Evolutionary conservation across 2,329 filamentous ascomycete genomes (phyloP), one percentile per base, ranked within the genome.

Genomic region (Cladosporium phlei): DNA sequence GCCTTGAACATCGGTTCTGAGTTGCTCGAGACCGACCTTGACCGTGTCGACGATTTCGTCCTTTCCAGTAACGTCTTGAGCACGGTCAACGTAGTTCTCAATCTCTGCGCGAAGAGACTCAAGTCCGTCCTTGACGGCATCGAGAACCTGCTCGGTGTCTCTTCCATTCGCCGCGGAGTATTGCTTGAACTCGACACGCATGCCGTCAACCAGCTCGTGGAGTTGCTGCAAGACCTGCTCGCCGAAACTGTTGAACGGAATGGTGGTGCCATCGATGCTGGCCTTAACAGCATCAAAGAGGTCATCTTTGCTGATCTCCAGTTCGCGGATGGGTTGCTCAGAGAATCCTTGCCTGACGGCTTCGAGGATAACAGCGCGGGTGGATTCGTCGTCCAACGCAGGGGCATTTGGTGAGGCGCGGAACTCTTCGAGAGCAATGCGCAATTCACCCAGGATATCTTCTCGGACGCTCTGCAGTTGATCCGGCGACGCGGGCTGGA

Each of bases 91-190:
- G 55, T 94, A 95, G 33, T 73, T 74, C 60, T 95, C 88, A 46
- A 97, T 86, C 49, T 95, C 86, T 10, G 73, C 70, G 9, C 88
- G 82, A 5, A 97, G 77, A 55, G 80, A 83, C 55, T 95, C 88
- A 11, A 95, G 76, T 0, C 89, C 89, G 61, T 95, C 88, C 56
- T 88, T 91, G 33, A 94, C 83, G 1, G 88, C 86, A 63, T 93
- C 87, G 4, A 96, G 73, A 10, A 95, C 82, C 63, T 95, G 88
- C 64, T 95, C 89, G 0, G 88, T 91, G 61, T 93, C 88, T 48
- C 82, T 78, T 30, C 85, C 87, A 56, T 82, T 87, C 52, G 85
- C 83, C 3, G 86, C 80, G 16, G 88, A 83, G 55, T 88, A 91
- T 57, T 91, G 80, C 63, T 90, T 89, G 63, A 85, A 80, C 55